A percentile compares a stretch with the other conserved stretches of the same genome.
Evolutionary conservation across 352 stramenopile species (phyloP).

Genomic region (Phytophthora ohioensis): DNA sequence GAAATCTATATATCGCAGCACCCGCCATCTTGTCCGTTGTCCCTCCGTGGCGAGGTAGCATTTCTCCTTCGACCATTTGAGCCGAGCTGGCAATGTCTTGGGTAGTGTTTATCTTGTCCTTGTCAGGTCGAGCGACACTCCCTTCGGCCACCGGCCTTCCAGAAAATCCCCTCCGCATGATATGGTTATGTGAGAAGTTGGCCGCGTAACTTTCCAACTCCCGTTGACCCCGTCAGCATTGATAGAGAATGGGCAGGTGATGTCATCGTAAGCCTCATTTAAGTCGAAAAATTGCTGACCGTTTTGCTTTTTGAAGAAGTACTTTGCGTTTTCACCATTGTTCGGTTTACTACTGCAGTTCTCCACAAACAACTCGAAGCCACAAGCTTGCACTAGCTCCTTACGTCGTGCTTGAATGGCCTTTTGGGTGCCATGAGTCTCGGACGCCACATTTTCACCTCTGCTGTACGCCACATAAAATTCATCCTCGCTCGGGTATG

Average conservation of each 20-base stretch:
- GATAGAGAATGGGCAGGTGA: not conserved
- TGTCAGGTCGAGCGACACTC: no score
- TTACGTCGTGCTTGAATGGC: not conserved
- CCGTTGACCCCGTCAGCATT: not conserved
- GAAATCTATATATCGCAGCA: not conserved
- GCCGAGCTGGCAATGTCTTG: not conserved
- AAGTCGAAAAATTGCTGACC: slow-evolving; percentile 26
- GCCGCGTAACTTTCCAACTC: slow-evolving; percentile 16
- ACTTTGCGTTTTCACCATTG: slow-evolving; percentile 22
- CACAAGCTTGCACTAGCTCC: not conserved
- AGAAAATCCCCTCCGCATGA: not conserved
- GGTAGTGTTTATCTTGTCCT: not conserved
- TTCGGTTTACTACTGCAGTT: not conserved
- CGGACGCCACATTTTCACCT: not conserved
- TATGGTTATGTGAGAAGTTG: slow-evolving; percentile 26
- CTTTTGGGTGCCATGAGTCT: slow-evolving; percentile 1
- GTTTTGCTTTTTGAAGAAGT: slow-evolving; percentile 28
- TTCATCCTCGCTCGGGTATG: not conserved
- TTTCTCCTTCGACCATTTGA: not conserved
- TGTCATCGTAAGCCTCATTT: not conserved
- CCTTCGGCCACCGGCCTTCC: no score
- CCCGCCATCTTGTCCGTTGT: not conserved
- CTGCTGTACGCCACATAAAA: not conserved
- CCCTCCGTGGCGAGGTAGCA: not conserved
- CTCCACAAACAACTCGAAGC: not conserved